A percentile compares a stretch with the other conserved stretches of the same genome.
Conservation (phyloP, 441 rosid genomes). For the Eugenia klotzschiana region DNA sequence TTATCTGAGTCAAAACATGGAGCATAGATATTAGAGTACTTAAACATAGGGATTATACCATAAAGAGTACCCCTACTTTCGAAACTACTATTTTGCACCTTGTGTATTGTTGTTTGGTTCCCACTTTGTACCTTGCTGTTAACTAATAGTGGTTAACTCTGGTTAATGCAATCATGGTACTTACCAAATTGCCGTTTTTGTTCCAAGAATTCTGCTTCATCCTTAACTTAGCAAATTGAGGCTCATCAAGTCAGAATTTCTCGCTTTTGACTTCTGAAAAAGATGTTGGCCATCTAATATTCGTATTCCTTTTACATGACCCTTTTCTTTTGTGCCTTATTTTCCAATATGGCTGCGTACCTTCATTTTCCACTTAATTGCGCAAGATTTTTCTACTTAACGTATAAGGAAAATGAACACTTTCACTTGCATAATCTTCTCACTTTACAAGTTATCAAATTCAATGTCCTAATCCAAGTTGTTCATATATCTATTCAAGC, state of each 20-base stretch:
- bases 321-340: neutral
- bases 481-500: neutral
- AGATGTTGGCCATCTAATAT: neutral
- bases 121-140: neutral
- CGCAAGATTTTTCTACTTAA: neutral
- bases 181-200: neutral
- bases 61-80: neutral
- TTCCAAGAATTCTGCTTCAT: neutral
- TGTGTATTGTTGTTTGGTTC: neutral
- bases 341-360: neutral
- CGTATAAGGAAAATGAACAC: neutral
- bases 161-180: neutral
- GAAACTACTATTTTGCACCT: neutral
- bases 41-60: neutral
- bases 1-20: neutral
- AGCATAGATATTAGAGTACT: neutral
- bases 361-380: neutral
- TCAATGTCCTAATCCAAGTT: neutral
- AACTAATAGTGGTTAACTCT: neutral
- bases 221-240: neutral
- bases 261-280: neutral
- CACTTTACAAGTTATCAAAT: neutral
- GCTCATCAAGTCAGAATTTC: neutral
- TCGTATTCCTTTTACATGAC: neutral
- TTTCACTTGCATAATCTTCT: neutral